Evolutionary conservation across 345 rosid genomes (phyloP).

Genomic region (Turritis glabra): DNA sequence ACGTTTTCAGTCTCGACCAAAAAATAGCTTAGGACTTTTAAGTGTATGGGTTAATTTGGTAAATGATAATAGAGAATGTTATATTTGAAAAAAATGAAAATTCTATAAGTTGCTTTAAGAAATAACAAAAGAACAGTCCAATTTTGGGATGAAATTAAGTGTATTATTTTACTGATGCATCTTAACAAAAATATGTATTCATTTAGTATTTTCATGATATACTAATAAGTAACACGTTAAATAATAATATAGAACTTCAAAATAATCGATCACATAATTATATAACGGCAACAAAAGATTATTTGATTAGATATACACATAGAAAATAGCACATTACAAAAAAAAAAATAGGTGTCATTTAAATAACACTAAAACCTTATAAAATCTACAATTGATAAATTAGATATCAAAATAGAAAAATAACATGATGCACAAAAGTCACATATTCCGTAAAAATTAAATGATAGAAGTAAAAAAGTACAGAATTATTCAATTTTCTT

Average conservation of each 20-base stretch:
- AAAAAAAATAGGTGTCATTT: too few species aligned
- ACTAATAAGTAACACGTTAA: neutral
- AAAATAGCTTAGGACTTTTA: neutral
- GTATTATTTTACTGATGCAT: neutral
- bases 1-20: neutral
- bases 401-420: neutral
- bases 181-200: too few species aligned
- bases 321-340: neutral
- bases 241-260: neutral
- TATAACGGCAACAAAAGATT: neutral
- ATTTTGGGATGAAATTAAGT: neutral
- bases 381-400: neutral
- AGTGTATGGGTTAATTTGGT: neutral
- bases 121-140: neutral
- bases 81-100: too few species aligned
- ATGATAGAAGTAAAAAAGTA: neutral
- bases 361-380: neutral
- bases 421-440: neutral
- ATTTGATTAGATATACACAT: neutral
- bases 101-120: neutral
- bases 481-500: neutral
- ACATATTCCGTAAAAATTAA: neutral
- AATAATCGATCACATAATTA: neutral
- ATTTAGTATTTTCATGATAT: neutral
- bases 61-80: neutral